phyloP scores from a whole-genome alignment of 2,329 filamentous ascomycete genomes.

The Colletotrichum falcatum region DNA sequence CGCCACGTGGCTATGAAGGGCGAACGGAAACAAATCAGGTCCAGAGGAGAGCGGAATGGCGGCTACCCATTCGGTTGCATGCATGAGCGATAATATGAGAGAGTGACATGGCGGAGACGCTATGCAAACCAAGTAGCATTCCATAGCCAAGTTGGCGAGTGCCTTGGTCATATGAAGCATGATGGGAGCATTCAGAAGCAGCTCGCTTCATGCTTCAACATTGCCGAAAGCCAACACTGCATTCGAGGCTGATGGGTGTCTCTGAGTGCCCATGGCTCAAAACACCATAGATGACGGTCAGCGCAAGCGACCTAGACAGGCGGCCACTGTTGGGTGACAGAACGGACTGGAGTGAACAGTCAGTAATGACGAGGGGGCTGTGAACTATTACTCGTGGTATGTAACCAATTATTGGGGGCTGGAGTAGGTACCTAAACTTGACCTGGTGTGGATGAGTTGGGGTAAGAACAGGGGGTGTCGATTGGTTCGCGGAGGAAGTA shows the following conservation, averaged over 20 bases:
- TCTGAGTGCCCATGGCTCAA: slow-evolving; percentile 6
- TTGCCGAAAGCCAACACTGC: neutral
- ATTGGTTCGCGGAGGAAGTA: slow-evolving; percentile 36
- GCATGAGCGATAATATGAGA: neutral
- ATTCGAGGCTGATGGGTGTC: neutral
- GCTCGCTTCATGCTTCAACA: neutral
- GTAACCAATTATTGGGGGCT: neutral
- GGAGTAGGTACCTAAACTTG: slow-evolving; percentile 6
- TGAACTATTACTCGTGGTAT: neutral
- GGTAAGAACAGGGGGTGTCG: slow-evolving; percentile 36
- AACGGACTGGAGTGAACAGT: neutral
- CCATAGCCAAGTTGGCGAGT: neutral
- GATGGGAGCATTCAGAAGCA: neutral
- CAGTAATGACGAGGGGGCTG: neutral
- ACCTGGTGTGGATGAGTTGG: slow-evolving; percentile 37
- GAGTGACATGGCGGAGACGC: neutral
- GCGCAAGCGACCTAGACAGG: neutral
- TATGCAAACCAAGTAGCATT: neutral
- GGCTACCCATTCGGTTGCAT: neutral
- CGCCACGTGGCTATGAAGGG: slow-evolving; percentile 34
- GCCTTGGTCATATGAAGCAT: neutral
- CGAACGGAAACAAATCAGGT: slow-evolving; percentile 24
- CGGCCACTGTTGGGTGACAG: neutral
- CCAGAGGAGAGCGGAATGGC: neutral
- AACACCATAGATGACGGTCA: neutral